These are phyloP conservation scores for Cochlearia excelsa DNA, from an alignment of 345 rosid genomes.

Conservation along the genomic window DNA sequence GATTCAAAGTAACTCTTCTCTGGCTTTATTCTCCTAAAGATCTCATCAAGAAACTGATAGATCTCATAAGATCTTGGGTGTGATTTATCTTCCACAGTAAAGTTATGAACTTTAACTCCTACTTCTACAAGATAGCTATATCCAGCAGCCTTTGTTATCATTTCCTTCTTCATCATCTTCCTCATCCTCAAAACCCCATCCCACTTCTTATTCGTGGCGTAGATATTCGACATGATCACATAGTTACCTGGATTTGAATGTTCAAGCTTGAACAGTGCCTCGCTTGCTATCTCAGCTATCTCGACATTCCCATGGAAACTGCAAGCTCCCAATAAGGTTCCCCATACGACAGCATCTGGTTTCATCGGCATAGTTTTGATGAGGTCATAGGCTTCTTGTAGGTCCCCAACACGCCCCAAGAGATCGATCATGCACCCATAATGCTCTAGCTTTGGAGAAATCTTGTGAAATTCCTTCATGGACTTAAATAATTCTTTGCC, in stretches of 20 bases:
- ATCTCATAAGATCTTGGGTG: constrained; percentile 55
- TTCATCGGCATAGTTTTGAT: constrained; percentile 63
- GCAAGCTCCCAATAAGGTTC: constrained; percentile 79
- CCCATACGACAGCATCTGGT: constrained; percentile 81
- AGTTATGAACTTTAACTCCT: constrained; percentile 59
- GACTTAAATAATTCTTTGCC: constrained; percentile 54
- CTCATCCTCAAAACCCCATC: constrained; percentile 66
- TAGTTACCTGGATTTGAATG: constrained; percentile 79
- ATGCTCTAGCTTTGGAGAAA: constrained; percentile 68
- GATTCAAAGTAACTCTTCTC: constrained; percentile 28
- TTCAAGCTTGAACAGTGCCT: constrained; percentile 58
- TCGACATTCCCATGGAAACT: constrained; percentile 63
- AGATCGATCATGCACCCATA: constrained; percentile 89
- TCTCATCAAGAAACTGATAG: constrained; percentile 42
- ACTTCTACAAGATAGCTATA: constrained; percentile 57
- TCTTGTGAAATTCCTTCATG: constrained; percentile 43
- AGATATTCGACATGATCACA: constrained; percentile 68
- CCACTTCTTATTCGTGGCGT: constrained; percentile 57
- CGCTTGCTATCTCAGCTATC: constrained; percentile 67
- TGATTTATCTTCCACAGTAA: constrained; percentile 63
- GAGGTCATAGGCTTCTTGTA: constrained; percentile 62
- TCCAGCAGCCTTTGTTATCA: constrained; percentile 69
- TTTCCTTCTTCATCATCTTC: constrained; percentile 62
- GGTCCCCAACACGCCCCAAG: constrained; percentile 71
- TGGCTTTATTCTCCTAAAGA: constrained; percentile 42